A percentile compares a stretch with the other conserved stretches of the same genome.
Conservation (phyloP, 768 basidiomycete genomes). For the Lepiota brunneoincarnata region DNA sequence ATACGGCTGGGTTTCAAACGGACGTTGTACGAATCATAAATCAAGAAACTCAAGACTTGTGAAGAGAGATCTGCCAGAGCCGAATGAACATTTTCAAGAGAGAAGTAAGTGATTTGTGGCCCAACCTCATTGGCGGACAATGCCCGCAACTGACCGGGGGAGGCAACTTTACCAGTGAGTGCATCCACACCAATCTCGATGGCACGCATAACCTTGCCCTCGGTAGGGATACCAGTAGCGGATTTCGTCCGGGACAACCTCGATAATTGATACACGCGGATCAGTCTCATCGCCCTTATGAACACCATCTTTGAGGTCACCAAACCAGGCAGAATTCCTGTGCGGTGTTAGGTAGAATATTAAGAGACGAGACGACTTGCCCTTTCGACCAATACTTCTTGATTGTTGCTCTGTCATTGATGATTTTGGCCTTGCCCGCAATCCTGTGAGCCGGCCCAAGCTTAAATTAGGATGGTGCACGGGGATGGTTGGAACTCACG, state of each 20-base stretch:
- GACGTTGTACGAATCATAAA: too few relatives aligned
- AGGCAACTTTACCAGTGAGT: conserved; percentile 57
- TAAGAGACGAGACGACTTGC: conserved; percentile 28
- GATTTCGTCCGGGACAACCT: conserved; percentile 78
- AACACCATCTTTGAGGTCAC: conserved; percentile 79
- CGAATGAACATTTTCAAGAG: not conserved
- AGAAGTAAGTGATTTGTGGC: conserved; percentile 4
- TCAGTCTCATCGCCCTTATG: conserved; percentile 82
- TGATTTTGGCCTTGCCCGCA: conserved; percentile 67
- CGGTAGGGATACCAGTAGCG: conserved; percentile 76
- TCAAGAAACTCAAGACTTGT: too few relatives aligned
- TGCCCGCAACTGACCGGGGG: conserved; percentile 75
- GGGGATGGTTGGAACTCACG: conserved; percentile 29
- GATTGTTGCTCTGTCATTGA: conserved; percentile 59
- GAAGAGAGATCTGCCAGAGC: too few relatives aligned
- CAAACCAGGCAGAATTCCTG: conserved; percentile 77
- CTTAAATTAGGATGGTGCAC: not conserved
- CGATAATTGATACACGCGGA: conserved; percentile 76
- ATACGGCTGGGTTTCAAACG: too few relatives aligned
- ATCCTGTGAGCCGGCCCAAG: conserved; percentile 37
- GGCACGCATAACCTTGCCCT: conserved; percentile 53
- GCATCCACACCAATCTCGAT: conserved; percentile 59
- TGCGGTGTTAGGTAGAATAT: not conserved
- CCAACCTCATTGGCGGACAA: conserved; percentile 73
- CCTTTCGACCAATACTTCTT: conserved; percentile 60